phyloP scores from a whole-genome alignment of 352 stramenopile genomes.

The Globisporangium echinulatum region DNA sequence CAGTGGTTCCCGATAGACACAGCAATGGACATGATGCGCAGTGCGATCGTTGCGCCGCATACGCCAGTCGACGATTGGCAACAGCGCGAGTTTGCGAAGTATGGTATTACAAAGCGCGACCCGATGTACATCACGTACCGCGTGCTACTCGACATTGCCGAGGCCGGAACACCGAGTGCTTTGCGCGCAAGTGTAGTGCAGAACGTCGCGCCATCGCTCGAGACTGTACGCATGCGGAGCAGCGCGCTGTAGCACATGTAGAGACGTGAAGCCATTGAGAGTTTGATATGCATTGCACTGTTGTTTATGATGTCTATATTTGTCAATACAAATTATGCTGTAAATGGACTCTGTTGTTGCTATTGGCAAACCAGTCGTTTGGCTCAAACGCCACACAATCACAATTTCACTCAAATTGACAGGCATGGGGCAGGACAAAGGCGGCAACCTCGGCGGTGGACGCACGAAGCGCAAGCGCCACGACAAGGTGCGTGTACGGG shows the following conservation, averaged over 20 bases:
- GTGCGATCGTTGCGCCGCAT: slow-evolving; percentile 19
- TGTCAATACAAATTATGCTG: too few relatives aligned
- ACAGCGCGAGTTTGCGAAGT: slow-evolving; percentile 23
- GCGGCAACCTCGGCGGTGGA: slow-evolving; percentile 7
- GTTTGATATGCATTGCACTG: too few relatives aligned
- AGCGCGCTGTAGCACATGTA: slow-evolving; percentile 6
- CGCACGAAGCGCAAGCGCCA: slow-evolving; percentile 12
- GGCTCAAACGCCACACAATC: background rate
- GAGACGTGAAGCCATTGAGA: too few relatives aligned
- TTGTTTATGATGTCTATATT: too few relatives aligned
- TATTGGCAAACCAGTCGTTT: background rate
- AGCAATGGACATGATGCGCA: slow-evolving; percentile 40
- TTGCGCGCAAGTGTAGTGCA: background rate
- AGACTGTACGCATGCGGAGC: slow-evolving; percentile 2
- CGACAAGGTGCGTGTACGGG: slow-evolving; percentile 2
- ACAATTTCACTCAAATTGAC: background rate
- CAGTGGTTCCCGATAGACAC: slow-evolving; percentile 48
- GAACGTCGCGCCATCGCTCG: slow-evolving; percentile 6
- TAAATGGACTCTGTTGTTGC: background rate
- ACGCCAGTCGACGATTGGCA: slow-evolving; percentile 38
- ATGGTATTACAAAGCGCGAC: slow-evolving; percentile 30
- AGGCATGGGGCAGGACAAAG: slow-evolving; percentile 12
- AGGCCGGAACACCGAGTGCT: slow-evolving; percentile 16
- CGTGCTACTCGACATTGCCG: slow-evolving; percentile 31
- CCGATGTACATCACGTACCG: slow-evolving; percentile 50